A percentile compares a stretch with the other conserved stretches of the same genome.
phyloP scores from a whole-genome alignment of 225 moss, liverwort and hornwort genomes.

The Straminergon stramineum region DNA sequence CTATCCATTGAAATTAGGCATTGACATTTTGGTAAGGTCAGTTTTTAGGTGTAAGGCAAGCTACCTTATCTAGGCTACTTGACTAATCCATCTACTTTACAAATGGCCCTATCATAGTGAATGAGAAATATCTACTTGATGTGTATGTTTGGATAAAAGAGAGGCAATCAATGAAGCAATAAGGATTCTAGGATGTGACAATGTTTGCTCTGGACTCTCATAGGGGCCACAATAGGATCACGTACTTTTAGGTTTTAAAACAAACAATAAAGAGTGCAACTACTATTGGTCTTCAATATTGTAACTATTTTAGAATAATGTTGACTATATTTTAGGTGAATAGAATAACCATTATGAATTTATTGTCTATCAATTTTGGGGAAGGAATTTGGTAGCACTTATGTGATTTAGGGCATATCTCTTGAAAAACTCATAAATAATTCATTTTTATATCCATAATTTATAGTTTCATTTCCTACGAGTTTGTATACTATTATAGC shows the following conservation, averaged over 20 bases:
- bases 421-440: not conserved
- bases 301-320: not conserved
- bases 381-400: fast-evolving
- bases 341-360: not conserved
- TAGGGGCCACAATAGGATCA: fast-evolving
- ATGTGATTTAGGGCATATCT: fast-evolving
- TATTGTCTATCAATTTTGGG: fast-evolving
- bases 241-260: too few relatives aligned
- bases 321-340: fast-evolving
- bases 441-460: not conserved
- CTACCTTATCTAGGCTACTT: fast-evolving
- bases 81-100: too few relatives aligned
- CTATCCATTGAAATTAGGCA: not conserved
- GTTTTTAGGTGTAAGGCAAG: too few relatives aligned
- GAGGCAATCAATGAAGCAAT: not conserved
- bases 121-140: not conserved
- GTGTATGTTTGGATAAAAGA: not conserved
- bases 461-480: fast-evolving
- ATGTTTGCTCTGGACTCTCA: not conserved
- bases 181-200: fast-evolving
- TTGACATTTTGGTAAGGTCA: not conserved
- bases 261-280: fast-evolving
- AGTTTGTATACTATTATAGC: not conserved
- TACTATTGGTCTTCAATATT: too few relatives aligned
- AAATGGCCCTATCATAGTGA: too few relatives aligned